Percentiles rank a stretch among this genome's conserved stretches.
Evolutionary conservation across 2,329 filamentous ascomycete species (phyloP).

Genomic region (Calonectria ilicicola): DNA sequence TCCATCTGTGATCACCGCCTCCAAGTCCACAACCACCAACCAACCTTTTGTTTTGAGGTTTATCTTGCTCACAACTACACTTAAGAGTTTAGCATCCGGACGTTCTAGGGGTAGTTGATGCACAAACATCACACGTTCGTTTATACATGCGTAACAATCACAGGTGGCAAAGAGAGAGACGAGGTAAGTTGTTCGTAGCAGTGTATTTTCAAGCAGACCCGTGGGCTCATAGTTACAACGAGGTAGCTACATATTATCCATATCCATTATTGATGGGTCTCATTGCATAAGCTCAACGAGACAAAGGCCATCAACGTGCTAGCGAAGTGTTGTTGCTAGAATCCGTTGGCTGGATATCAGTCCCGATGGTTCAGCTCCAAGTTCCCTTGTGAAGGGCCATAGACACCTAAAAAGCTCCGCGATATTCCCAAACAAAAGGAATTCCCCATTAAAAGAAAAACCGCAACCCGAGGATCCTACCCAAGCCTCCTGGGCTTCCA

Average conservation of each 20-base stretch:
- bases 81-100: too few species aligned
- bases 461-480: slow-evolving; percentile 37
- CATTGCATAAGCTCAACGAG: slow-evolving; percentile 18
- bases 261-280: slow-evolving; percentile 22
- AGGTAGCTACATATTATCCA: slow-evolving; percentile 24
- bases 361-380: slow-evolving; percentile 16
- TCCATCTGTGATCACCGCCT: too few species aligned
- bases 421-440: slow-evolving; percentile 27
- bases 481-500: slow-evolving; percentile 50
- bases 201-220: slow-evolving; percentile 25
- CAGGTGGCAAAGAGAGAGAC: neutral
- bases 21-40: too few species aligned
- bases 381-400: slow-evolving; percentile 13
- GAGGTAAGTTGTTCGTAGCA: slow-evolving; percentile 8
- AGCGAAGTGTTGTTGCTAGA: neutral
- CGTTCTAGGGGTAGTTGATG: too few species aligned
- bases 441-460: slow-evolving; percentile 39
- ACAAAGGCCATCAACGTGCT: slow-evolving; percentile 12
- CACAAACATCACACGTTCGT: too few species aligned
- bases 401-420: slow-evolving; percentile 18
- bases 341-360: slow-evolving; percentile 15
- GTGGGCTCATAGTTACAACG: slow-evolving; percentile 23
- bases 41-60: too few species aligned
- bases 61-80: too few species aligned
- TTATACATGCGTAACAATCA: neutral